Evolutionary conservation across 495 filamentous ascomycete species (phyloP).

Genomic region (Xylaria nigripes): DNA sequence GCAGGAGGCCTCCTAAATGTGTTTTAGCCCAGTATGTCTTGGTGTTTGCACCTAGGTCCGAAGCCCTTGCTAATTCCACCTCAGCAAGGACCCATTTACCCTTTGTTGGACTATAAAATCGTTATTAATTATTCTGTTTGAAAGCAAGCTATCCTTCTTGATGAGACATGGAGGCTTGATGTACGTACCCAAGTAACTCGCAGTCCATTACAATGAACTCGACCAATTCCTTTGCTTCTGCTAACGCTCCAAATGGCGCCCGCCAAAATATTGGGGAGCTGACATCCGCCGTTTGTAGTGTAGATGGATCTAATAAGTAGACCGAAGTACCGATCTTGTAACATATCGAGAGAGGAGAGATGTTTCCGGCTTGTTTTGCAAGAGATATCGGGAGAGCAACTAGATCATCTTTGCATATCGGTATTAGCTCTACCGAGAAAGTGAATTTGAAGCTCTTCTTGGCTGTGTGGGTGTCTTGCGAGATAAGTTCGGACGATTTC

Average conservation of each 20-base stretch:
- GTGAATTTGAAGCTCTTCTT: slow-evolving; percentile 89
- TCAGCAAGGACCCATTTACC: slow-evolving; percentile 81
- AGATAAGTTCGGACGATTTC: slow-evolving; percentile 87
- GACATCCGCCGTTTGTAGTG: slow-evolving; percentile 82
- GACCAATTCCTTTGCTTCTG: slow-evolving; percentile 74
- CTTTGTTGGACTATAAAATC: slow-evolving; percentile 32
- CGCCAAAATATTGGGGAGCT: slow-evolving; percentile 79
- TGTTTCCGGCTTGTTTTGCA: slow-evolving; percentile 78
- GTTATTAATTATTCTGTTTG: background rate
- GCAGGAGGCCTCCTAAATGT: slow-evolving; percentile 79
- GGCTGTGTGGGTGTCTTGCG: slow-evolving; percentile 82
- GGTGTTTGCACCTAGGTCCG: slow-evolving; percentile 83
- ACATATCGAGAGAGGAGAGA: slow-evolving; percentile 74
- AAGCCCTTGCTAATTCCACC: slow-evolving; percentile 74
- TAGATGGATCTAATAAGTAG: slow-evolving; percentile 83
- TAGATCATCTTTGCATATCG: slow-evolving; percentile 94
- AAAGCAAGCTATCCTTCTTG: background rate
- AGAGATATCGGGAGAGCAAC: slow-evolving; percentile 86
- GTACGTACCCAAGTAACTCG: slow-evolving; percentile 58
- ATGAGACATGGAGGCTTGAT: background rate
- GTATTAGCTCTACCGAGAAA: slow-evolving; percentile 76
- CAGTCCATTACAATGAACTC: slow-evolving; percentile 96
- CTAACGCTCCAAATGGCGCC: slow-evolving; percentile 69
- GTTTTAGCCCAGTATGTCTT: slow-evolving; percentile 79
- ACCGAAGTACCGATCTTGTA: slow-evolving; percentile 81